phyloP scores from a whole-genome alignment of 2,329 filamentous ascomycete species.

The Spiromastix sp. region DNA sequence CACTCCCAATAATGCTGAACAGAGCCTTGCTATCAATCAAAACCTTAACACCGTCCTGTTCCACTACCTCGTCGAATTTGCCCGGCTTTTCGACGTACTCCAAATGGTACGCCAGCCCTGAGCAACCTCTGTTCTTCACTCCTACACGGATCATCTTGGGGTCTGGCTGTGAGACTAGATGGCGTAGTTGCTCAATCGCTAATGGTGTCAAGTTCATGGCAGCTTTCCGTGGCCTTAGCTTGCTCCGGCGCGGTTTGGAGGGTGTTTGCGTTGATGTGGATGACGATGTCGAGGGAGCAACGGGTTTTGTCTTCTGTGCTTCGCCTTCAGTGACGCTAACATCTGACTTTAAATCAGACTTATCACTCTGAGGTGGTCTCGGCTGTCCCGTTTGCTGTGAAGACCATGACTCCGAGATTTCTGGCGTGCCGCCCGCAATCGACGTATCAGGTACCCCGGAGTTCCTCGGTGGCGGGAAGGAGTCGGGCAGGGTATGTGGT shows the following conservation, averaged over 20 bases:
- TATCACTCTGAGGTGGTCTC: slow-evolving; percentile 14
- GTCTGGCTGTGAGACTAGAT: slow-evolving; percentile 70
- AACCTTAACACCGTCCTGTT: slow-evolving; percentile 93
- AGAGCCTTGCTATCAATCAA: slow-evolving; percentile 94
- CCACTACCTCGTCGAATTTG: slow-evolving; percentile 80
- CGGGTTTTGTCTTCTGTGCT: slow-evolving; percentile 54
- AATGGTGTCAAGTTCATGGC: slow-evolving; percentile 76
- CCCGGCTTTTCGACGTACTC: slow-evolving; percentile 91
- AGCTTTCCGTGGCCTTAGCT: slow-evolving; percentile 74
- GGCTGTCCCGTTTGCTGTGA: slow-evolving; percentile 29
- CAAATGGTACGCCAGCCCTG: slow-evolving; percentile 82
- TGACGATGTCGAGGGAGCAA: slow-evolving; percentile 22
- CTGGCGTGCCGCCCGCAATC: slow-evolving; percentile 43
- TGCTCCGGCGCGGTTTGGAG: slow-evolving; percentile 50
- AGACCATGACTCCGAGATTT: slow-evolving; percentile 38
- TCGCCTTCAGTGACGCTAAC: slow-evolving; percentile 50
- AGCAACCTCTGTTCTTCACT: slow-evolving; percentile 89
- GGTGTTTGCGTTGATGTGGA: slow-evolving; percentile 28
- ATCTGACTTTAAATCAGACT: slow-evolving; percentile 24
- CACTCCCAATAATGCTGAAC: slow-evolving; percentile 94
- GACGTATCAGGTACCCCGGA: slow-evolving; percentile 50
- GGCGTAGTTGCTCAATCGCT: slow-evolving; percentile 68
- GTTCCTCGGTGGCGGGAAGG: slow-evolving; percentile 49
- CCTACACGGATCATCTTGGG: slow-evolving; percentile 91
- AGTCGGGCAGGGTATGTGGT: slow-evolving; percentile 47